These are phyloP conservation scores for Backusella circina DNA, from an alignment of 192 early-diverging fungal genomes.

Conservation along the genomic window DNA sequence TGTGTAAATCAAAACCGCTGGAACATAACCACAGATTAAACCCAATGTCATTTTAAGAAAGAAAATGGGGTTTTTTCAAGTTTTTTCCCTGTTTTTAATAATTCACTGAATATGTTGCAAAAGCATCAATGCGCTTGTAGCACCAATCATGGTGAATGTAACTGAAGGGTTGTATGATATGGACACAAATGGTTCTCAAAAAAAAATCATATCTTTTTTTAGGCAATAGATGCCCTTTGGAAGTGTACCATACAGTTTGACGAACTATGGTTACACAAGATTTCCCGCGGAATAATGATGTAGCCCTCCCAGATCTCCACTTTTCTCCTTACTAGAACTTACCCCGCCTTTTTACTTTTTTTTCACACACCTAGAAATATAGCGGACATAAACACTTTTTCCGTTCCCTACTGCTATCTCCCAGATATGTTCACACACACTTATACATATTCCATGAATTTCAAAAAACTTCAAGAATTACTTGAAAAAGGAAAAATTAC, in stretches of 20 bases:
- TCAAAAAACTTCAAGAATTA: neutral
- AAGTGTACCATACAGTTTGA: neutral
- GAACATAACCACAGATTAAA: neutral
- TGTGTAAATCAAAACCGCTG: neutral
- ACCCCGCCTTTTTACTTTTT: neutral
- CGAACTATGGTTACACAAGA: neutral
- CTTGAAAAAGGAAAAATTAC: neutral
- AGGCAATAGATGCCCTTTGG: neutral
- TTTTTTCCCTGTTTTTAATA: neutral
- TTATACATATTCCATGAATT: neutral
- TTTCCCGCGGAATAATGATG: neutral
- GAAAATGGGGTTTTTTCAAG: neutral
- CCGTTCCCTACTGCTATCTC: neutral
- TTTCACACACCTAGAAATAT: neutral
- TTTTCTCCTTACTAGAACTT: neutral
- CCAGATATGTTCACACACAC: neutral
- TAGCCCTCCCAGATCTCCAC: neutral
- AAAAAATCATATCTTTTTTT: neutral
- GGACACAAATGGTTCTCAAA: neutral
- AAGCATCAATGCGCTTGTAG: neutral
- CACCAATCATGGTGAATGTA: neutral
- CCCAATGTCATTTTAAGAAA: neutral
- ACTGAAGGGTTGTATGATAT: neutral
- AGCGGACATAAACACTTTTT: neutral
- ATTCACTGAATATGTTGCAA: neutral